Percentiles rank a stretch among this genome's conserved stretches.
Conservation (phyloP, 1,139 yeast genomes). For the Protomyces arabidopsidicola region DNA sequence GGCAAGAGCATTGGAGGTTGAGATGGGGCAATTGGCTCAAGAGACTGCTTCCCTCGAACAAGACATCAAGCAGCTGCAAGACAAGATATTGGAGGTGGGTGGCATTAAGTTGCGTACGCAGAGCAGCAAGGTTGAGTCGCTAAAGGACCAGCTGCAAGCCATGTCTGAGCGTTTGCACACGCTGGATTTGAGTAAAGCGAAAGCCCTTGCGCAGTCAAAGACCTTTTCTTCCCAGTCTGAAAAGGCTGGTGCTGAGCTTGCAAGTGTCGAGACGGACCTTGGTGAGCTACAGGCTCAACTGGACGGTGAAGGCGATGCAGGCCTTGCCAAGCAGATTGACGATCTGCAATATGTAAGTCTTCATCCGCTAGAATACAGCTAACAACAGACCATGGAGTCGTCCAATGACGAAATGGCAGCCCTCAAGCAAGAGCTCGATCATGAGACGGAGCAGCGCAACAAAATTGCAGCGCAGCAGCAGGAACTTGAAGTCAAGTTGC, state of each 20-base stretch:
- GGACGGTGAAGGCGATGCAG: conserved; percentile 32
- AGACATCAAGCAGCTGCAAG: conserved; percentile 59
- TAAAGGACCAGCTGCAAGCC: conserved; percentile 63
- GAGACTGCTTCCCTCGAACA: conserved; percentile 58
- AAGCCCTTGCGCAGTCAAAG: conserved; percentile 61
- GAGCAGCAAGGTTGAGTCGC: conserved; percentile 74
- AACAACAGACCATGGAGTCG: conserved; percentile 38
- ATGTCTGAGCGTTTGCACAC: conserved; percentile 56
- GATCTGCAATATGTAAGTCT: conserved; percentile 23
- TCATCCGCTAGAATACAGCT: conserved; percentile 26
- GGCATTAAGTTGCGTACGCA: conserved; percentile 81
- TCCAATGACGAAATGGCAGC: conserved; percentile 42
- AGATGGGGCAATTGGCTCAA: conserved; percentile 47
- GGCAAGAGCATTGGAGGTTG: conserved; percentile 36
- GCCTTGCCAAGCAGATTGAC: conserved; percentile 29
- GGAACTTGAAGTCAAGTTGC: conserved; percentile 62
- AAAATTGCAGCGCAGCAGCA: conserved; percentile 64
- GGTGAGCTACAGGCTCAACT: conserved; percentile 34
- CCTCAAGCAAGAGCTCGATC: conserved; percentile 49
- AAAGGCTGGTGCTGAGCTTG: conserved; percentile 42
- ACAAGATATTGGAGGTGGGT: conserved; percentile 82
- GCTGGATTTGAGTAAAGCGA: conserved; percentile 58
- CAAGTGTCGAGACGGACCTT: conserved; percentile 42
- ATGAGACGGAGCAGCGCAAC: conserved; percentile 52
- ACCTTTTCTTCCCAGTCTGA: conserved; percentile 51